Base-by-base conservation (phyloP, 2,329 filamentous ascomycete species). In the Aspergillus phoenicis region DNA sequence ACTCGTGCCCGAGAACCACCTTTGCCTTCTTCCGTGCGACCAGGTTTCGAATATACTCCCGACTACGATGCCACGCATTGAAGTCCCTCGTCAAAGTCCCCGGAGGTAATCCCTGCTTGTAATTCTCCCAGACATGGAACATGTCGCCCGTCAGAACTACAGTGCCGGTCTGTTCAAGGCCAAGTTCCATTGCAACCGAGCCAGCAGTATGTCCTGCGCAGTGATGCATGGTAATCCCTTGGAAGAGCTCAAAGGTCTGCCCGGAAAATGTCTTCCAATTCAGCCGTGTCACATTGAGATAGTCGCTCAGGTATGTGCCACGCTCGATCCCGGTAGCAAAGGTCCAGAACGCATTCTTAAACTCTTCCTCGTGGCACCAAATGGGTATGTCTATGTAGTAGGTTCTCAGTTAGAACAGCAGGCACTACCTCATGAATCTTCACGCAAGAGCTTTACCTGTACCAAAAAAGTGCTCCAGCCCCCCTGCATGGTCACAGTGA, bases 401-500 rank as follows among this genome's bases (percentile, higher is more conserved):
- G 28, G 28, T 30, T 30, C 28, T 30, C 28, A 30, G 6, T 30
- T 30, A 30, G 28, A 30, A 30, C 28, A 8, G 28, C n/a, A n/a
- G n/a, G 28, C 28, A 30, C 28, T 30, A 30, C 28, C 28, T 30
- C 28, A 30, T 30, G 2, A 5, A 30, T 7, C 28, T 30, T 8
- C 6, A 30, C 8, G 28, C 28, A 30, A n/a, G 28, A 30, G 28
- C 28, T 30, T 30, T n/a, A 30, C 28, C 28, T 5, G 73, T 80
- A 41, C 72, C 71, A 2, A 75, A 41, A 49, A 83, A 83, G 56
- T 81, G 73, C 52, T 82, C 79, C 1, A 82, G 67, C 0, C 81
- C 80, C 2, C 81, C 81, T 0, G 81, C 81, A 62, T 83, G 80
- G 62, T 83, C 81, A 2, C 82, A 63, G 64, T 82, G 80, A 33